A percentile compares a stretch with the other conserved stretches of the same genome.
phyloP scores from a whole-genome alignment of 139 green algal species.

The Parachlorella kessleri region DNA sequence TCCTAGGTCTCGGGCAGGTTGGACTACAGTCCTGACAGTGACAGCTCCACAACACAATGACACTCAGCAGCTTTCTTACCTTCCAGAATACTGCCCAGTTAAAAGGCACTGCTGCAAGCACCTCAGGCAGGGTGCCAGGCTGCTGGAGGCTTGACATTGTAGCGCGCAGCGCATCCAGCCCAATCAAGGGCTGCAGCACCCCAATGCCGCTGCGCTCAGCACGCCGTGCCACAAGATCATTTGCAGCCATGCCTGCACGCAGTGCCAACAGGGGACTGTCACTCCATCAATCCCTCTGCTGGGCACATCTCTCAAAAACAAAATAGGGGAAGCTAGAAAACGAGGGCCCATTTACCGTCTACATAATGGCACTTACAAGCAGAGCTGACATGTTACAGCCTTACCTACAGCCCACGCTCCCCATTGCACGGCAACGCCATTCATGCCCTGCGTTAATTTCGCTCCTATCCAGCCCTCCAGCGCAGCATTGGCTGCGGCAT shows the following conservation, averaged over 20 bases:
- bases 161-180: conserved; percentile 58
- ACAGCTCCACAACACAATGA: conserved; percentile 13
- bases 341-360: too few species aligned
- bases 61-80: background rate
- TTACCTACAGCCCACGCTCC: conserved; percentile 47
- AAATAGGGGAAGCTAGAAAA: too few species aligned
- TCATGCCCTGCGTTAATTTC: background rate
- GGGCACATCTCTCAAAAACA: too few species aligned
- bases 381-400: too few species aligned
- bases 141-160: conserved; percentile 12
- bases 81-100: conserved; percentile 25
- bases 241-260: conserved; percentile 79
- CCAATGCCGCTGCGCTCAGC: conserved; percentile 71
- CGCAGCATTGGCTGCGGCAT: conserved; percentile 70
- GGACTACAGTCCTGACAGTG: too few species aligned
- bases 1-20: too few species aligned
- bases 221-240: conserved; percentile 41
- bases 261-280: too few species aligned
- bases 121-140: background rate
- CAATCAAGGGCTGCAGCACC: conserved; percentile 35
- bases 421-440: conserved; percentile 40
- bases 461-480: conserved; percentile 48
- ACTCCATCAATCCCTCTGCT: too few species aligned
- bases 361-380: too few species aligned
- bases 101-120: conserved; percentile 38